These are phyloP conservation scores for Arthrobotrys sinensis DNA, from an alignment of 2,329 filamentous ascomycete genomes.

Conservation along the genomic window DNA sequence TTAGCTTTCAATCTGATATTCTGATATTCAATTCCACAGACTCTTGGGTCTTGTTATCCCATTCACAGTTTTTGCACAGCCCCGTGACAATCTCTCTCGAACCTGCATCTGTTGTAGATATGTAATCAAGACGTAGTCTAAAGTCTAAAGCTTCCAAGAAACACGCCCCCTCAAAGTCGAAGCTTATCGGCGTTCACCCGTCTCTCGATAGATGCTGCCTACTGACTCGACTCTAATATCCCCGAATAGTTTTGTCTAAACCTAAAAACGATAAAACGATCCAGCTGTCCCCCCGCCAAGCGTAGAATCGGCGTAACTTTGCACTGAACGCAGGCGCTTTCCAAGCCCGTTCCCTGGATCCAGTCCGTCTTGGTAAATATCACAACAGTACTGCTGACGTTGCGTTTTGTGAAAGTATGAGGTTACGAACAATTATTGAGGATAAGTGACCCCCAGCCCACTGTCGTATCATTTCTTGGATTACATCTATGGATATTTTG, in stretches of 20 bases:
- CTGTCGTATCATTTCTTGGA: conserved; percentile 47
- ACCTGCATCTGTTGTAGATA: background rate
- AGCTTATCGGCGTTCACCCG: conserved; percentile 8
- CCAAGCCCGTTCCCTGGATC: background rate
- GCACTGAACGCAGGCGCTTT: conserved; percentile 35
- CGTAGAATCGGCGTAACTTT: conserved; percentile 32
- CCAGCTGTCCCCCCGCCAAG: conserved; percentile 20
- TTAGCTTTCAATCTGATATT: conserved; percentile 22
- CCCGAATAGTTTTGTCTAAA: background rate
- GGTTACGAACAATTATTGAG: background rate
- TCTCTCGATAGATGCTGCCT: conserved; percentile 11
- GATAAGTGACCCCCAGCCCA: background rate
- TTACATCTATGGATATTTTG: conserved; percentile 26
- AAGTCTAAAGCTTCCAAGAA: conserved; percentile 25
- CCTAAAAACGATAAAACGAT: background rate
- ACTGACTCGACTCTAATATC: conserved; percentile 3
- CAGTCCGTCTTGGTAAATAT: conserved; percentile 33
- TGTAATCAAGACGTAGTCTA: background rate
- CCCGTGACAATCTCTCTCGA: conserved; percentile 10
- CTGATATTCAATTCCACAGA: conserved; percentile 33
- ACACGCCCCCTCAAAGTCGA: background rate
- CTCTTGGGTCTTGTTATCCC: conserved; percentile 4
- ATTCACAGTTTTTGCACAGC: conserved; percentile 21
- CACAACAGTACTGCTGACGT: background rate
- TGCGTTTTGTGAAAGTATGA: conserved; percentile 1